Conservation (phyloP, 345 rosid species). For the Lepidium africanum region DNA sequence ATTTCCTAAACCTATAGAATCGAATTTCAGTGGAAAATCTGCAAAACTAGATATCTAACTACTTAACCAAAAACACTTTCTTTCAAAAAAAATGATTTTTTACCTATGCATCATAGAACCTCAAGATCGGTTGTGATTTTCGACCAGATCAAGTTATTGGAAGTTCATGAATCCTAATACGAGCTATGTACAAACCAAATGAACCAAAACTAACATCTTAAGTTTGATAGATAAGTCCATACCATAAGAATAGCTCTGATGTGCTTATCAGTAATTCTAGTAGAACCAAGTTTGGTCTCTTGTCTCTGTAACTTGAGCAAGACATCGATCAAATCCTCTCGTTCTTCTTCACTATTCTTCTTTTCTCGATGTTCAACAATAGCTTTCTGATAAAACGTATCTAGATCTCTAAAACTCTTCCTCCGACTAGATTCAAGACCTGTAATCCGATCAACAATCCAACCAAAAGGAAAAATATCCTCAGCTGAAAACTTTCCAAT, state of each 20-base stretch:
- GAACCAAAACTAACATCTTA: neutral
- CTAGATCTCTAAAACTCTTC: constrained; percentile 22
- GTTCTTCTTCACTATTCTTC: constrained; percentile 17
- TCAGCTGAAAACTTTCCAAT: constrained; percentile 29
- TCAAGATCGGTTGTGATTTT: no score
- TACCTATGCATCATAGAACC: no score
- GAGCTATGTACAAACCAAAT: no score
- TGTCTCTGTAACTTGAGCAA: constrained; percentile 22
- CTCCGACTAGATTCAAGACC: constrained; percentile 25
- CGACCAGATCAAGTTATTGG: no score
- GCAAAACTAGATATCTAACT: no score
- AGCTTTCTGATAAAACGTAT: constrained; percentile 23
- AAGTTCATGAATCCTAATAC: no score
- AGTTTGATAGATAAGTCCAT: neutral
- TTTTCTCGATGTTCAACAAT: constrained; percentile 20
- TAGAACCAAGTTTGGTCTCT: constrained; percentile 24
- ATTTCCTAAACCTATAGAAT: no score
- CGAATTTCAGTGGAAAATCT: no score
- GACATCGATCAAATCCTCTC: constrained; percentile 27
- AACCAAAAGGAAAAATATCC: constrained; percentile 27
- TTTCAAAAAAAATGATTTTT: no score
- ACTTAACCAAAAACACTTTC: no score
- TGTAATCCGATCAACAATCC: constrained; percentile 19
- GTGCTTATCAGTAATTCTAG: constrained; percentile 23
- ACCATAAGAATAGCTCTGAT: constrained; percentile 33